Conservation (phyloP, 2,329 filamentous ascomycete species). For the Stagonosporopsis chrysanthemi region DNA sequence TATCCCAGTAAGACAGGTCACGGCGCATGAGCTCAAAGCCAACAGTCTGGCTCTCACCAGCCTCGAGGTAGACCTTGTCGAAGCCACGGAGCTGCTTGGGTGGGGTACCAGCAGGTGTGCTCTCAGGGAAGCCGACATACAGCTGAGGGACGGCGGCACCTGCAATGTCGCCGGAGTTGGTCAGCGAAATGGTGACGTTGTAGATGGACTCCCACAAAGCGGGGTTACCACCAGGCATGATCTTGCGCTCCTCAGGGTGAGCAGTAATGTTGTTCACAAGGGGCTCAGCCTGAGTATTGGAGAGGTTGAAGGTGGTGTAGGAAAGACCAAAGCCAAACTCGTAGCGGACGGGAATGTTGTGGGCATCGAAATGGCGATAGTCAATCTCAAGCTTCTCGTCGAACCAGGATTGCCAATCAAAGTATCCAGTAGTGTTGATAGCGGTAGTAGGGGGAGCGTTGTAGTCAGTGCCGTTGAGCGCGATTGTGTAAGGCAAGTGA, state of each 20-base stretch:
- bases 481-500: constrained; percentile 86
- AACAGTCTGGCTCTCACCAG: constrained; percentile 71
- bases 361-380: constrained; percentile 75
- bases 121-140: constrained; percentile 60
- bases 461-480: constrained; percentile 74
- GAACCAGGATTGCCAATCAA: constrained; percentile 61
- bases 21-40: constrained; percentile 73
- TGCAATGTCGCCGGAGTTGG: constrained; percentile 69
- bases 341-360: constrained; percentile 71
- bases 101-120: constrained; percentile 66
- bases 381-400: constrained; percentile 75
- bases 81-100: constrained; percentile 57
- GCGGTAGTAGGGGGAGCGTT: constrained; percentile 50
- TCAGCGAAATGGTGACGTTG: constrained; percentile 70
- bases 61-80: constrained; percentile 59
- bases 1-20: constrained; percentile 88
- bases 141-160: constrained; percentile 65
- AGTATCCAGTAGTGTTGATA: constrained; percentile 49
- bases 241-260: constrained; percentile 49
- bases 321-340: constrained; percentile 80
- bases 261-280: constrained; percentile 67
- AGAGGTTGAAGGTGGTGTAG: constrained; percentile 80
- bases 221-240: constrained; percentile 55
- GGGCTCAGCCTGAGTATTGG: constrained; percentile 65
- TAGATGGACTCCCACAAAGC: constrained; percentile 72